Base-by-base conservation (phyloP, 2,329 filamentous ascomycete species). In the Aspergillus piperis region DNA sequence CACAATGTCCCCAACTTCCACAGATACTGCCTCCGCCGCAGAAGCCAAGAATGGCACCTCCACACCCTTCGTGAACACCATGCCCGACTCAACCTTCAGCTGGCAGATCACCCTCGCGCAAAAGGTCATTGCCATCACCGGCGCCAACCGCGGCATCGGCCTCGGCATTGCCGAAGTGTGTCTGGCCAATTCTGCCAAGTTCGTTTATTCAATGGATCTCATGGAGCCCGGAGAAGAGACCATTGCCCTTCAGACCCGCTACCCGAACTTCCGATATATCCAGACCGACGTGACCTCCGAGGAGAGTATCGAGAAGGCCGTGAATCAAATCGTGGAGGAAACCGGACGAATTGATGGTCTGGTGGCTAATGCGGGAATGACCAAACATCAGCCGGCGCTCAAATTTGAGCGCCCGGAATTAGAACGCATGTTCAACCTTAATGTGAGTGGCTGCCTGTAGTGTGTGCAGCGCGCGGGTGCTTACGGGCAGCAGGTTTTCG, bases 311-410 rank as follows among this genome's bases (percentile, higher is more conserved):
- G 71, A 71, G 44, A 66, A 68, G 0, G 79, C 78, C 2, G 68
- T 83, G 21, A 77, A 82, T 39, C 64, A 70, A 49, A 72, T 82
- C 30, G 70, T 78, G 7, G 68, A 66, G 19, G 67, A 70, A 39
- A 68, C 69, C 32, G 78, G 79, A 23, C 71, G 73, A 36, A 73
- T 80, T 64, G 75, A 82, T 66, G 80, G 80, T 61, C 69, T 79
- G 57, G 70, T 79, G 17, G 75, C 73, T 57, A 78, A 78, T 64
- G 77, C 77, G 8, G 77, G 77, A 32, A 74, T 75, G 62, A 79
- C 77, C 19, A 82, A 81, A 65, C 80, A 82, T 63, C 75, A 79
- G 62, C 73, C 78, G 0, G 78, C 80, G n/a, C 65, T 82, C 30
- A 72, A 80, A 15, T 82, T 82, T 60, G 71, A 70, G 13, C 68